A percentile compares a stretch with the other conserved stretches of the same genome.
These are phyloP conservation scores for Neonothopanus nambi DNA, from an alignment of 1,284 basidiomycete species.

Conservation along the genomic window DNA sequence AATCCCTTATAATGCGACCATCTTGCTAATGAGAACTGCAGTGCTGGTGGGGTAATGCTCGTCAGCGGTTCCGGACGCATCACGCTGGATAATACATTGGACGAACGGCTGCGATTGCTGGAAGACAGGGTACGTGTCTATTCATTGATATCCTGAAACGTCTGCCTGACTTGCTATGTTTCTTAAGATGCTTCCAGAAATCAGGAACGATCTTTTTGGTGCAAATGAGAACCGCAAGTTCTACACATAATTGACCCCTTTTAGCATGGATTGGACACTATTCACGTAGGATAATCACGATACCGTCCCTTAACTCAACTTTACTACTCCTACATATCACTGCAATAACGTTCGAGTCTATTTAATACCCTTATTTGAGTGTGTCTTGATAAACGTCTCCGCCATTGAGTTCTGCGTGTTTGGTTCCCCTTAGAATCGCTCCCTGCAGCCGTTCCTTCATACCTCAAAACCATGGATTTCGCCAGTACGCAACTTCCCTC, in stretches of 20 bases:
- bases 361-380: too few relatives aligned
- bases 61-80: conserved; percentile 75
- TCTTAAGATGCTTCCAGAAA: conserved; percentile 86
- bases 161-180: neutral
- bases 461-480: too few relatives aligned
- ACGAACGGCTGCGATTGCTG: conserved; percentile 82
- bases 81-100: conserved; percentile 89
- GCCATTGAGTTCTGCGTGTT: too few relatives aligned
- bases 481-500: too few relatives aligned
- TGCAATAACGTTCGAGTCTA: too few relatives aligned
- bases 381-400: too few relatives aligned
- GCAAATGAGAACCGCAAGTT: conserved; percentile 86
- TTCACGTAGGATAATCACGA: conserved; percentile 3
- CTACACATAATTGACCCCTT: conserved; percentile 49
- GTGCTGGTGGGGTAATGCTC: conserved; percentile 85
- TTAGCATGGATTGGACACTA: too few relatives aligned
- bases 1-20: neutral
- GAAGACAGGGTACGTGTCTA: conserved; percentile 86
- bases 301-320: too few relatives aligned
- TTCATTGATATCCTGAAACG: conserved; percentile 1
- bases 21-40: conserved; percentile 28
- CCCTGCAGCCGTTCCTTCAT: too few relatives aligned
- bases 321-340: too few relatives aligned
- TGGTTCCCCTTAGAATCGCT: too few relatives aligned
- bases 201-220: conserved; percentile 84